Conservation (phyloP, 345 rosid species). For the Populus deltoides region DNA sequence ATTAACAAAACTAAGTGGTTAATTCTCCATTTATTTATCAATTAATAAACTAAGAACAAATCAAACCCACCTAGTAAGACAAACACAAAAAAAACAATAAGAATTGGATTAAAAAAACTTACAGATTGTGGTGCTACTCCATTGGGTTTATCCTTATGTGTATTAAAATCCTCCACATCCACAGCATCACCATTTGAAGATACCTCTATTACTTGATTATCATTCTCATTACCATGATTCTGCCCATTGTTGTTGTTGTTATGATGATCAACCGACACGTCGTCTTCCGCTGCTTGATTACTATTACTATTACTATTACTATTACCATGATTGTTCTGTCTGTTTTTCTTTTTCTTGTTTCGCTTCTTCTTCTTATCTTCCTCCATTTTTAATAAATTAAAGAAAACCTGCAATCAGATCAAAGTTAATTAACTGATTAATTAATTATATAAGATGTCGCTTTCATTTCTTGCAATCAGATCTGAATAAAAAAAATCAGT, state of each 20-base stretch:
- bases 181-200: constrained; percentile 6
- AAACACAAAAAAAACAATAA: neutral
- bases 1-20: neutral
- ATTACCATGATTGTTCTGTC: constrained; percentile 19
- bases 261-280: constrained; percentile 7
- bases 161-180: constrained; percentile 5
- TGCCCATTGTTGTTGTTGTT: constrained; percentile 28
- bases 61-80: neutral
- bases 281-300: constrained; percentile 31
- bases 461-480: neutral
- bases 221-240: constrained; percentile 9
- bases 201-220: neutral
- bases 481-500: neutral
- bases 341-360: constrained; percentile 64
- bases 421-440: neutral
- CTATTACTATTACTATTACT: too few species aligned
- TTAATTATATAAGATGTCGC: too few species aligned
- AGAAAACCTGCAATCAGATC: neutral
- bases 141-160: constrained; percentile 18
- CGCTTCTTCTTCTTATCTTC: constrained; percentile 63
- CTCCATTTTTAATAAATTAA: constrained; percentile 39
- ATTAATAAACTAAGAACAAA: neutral
- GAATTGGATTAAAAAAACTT: constrained; percentile 22
- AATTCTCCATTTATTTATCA: neutral
- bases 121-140: constrained; percentile 29